Percentiles rank a stretch among this genome's conserved stretches.
These are phyloP conservation scores for Vanrija pseudolonga DNA, from an alignment of 1,284 basidiomycete species.

Conservation along the genomic window DNA sequence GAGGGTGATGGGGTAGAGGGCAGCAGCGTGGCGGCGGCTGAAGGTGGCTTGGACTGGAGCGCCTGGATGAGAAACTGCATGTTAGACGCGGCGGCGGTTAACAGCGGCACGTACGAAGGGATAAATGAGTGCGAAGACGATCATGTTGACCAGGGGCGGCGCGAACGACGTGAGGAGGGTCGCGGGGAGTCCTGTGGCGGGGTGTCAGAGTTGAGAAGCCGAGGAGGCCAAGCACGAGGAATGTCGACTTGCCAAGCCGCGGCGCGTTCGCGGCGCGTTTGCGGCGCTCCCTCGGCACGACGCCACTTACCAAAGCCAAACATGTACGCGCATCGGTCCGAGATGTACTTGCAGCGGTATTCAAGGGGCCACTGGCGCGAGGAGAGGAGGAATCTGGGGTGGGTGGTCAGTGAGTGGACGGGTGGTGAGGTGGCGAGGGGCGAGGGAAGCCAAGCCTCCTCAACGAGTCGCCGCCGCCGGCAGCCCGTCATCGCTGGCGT, in stretches of 20 bases:
- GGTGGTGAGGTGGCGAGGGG: not conserved
- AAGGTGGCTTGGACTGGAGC: conserved; percentile 38
- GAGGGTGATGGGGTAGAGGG: conserved; percentile 29
- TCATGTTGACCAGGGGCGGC: conserved; percentile 46
- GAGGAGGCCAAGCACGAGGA: too few species aligned
- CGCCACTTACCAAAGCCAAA: conserved; percentile 44
- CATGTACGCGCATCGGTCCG: conserved; percentile 42
- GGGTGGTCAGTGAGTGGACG: not conserved
- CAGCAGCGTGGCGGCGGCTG: conserved; percentile 12
- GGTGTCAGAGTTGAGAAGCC: not conserved
- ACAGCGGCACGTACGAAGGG: conserved; percentile 36
- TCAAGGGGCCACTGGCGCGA: conserved; percentile 40
- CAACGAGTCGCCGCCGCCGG: too few species aligned
- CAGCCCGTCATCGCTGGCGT: not conserved
- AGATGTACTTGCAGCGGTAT: conserved; percentile 35
- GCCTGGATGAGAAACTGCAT: conserved; percentile 48
- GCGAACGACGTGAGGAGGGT: conserved; percentile 45
- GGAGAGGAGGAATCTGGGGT: conserved; percentile 37
- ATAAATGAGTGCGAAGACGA: conserved; percentile 47
- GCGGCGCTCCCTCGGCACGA: too few species aligned
- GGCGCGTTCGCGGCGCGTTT: not conserved
- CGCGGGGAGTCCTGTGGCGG: conserved; percentile 35
- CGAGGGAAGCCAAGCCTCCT: too few species aligned
- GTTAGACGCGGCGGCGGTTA: not conserved
- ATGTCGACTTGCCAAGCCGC: not conserved